Base-by-base conservation (phyloP, 768 basidiomycete genomes). In the Gloeostereum incarnatum region DNA sequence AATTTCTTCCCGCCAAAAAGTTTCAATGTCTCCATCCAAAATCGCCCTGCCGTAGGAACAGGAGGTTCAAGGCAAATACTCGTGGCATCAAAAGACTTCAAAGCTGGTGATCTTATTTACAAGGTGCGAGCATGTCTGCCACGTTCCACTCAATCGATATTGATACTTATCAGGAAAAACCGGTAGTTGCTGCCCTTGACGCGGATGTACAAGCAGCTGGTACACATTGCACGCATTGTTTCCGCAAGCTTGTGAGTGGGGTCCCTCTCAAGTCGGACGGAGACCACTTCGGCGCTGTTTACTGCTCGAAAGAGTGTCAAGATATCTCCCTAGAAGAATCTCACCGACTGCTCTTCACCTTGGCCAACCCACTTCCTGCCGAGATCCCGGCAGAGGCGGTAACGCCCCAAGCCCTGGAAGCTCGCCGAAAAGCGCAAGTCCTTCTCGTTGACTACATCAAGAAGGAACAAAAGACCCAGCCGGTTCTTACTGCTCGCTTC, bases 41-140 rank as follows among this genome's bases (percentile, higher is more conserved):
- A 56, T 35, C 65, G 58, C 38, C 50, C 54, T 36, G 41, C 39
- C 5, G 39, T 41, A 16, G 13, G 39, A 39, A 34, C 39, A 27
- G 45, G 50, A 51, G 45, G 56, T 36, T 46, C 65, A 49, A 71
- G 69, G 36, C 76, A 73, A 50, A 61, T 75, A 18, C 58, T 88
- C 23, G 64, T 86, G 23, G 74, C 75, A 21, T 69, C 63, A 41
- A 78, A 80, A 54, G 81, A 87, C 48, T 68, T 89, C 41, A 57
- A 68, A 35, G 68, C 68, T 2, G 87, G 85, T 33, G 82, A 89
- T 42, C 61, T 75, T 32, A 85, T 91, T 36, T 91, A 88, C 62
- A 80, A 71, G 69, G 87, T 78, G 13, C 6, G 17, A 23, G 16
- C 23, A 54, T 3, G 21, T 18, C 19, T 10, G n/a, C 34, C 21